Evolutionary conservation across 805 yeast species (phyloP), one percentile per base, ranked within the genome.

Genomic region (Myxozyma mucilagina): DNA sequence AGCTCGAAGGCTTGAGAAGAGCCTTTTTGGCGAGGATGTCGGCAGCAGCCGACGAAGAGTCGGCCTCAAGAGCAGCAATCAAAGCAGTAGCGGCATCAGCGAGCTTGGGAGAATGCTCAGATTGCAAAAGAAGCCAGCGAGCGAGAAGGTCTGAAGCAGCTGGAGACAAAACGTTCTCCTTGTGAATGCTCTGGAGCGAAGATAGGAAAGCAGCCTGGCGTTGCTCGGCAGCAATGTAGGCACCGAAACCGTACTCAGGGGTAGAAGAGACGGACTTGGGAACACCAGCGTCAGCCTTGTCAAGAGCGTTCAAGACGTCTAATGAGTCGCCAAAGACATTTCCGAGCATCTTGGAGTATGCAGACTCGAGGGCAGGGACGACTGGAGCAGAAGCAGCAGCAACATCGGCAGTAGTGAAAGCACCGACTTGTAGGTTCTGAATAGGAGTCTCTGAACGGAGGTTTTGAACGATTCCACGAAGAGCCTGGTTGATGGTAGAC

Each of bases 161-260:
- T 16, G 77, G 72, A 49, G 79, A 76, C 31, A 73, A 74, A 36
- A 81, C 76, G 32, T 38, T 36, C 24, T 43, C 51, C 41, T 56
- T 56, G 47, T 66, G 75, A 4, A 85, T 76, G 24, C 73, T 70
- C 63, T 79, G 76, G 8, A 85, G 83, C 53, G 79, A 70, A 9
- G 73, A 70, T 14, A 82, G 68, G 65, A 87, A 78, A 32, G 75
- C 73, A 32, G 73, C 70, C 57, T 82, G 81, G 64, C 81, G 79
- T 67, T 84, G 84, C 68, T 83, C 81, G 42, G 76, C 76, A 54
- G 81, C 82, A 67, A 91, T 74, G 71, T 80, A 90, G 32, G 83
- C 76, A 73, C 98, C 98, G 67, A 82, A 89, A 8, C 97, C 97
- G 71, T 78, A 92, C 75, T 91, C 97, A 29, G 97, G 98, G 49